Base-by-base conservation (phyloP, 2,329 filamentous ascomycete species). In the Cercospora zeina region DNA sequence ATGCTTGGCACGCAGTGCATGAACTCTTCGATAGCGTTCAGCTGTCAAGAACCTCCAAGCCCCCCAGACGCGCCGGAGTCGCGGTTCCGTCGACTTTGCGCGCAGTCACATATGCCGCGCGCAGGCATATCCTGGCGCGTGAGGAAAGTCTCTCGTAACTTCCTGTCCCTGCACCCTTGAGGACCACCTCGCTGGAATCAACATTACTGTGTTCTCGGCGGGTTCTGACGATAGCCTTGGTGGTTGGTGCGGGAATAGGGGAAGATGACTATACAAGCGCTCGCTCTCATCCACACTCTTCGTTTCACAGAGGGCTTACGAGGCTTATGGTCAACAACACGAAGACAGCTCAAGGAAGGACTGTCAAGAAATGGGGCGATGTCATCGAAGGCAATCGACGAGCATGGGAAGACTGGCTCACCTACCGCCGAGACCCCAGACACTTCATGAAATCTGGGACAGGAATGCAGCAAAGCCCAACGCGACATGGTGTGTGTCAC, bases 91-190 rank as follows among this genome's bases (percentile, higher is more conserved):
- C 39, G 37, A 30, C 55, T 53, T 61, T 55, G 45, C 14, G 1
- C 27, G 27, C 42, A 24, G 24, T 49, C 42, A 49, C 14, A 24
- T n/a, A 24, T 30, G 21, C 42, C 42, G 21, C 21, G 42, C 24
- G 21, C 58, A 63, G 55, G 60, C 58, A 51, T 34, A 63, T 61
- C 55, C 65, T 63, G 51, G 65, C 37, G 47, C 36, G 42, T 59
- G 31, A 50, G 19, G n/a, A 37, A 37, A 61, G 30, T 49, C 39
- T 9, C 50, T 51, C 58, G 53, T 34, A 11, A 53, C 49, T 53
- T 34, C 31, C 49, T 53, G 57, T 60, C 36, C 31, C 49, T 53
- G 57, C 58, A 42, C 50, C 49, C 45, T 49, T 50, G 36, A 59
- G 51, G 42, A 54, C 54, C 49, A 27, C 19, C 24, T 37, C 42